Conservation (phyloP, 208 protist species). For the Leishmania major region DNA sequence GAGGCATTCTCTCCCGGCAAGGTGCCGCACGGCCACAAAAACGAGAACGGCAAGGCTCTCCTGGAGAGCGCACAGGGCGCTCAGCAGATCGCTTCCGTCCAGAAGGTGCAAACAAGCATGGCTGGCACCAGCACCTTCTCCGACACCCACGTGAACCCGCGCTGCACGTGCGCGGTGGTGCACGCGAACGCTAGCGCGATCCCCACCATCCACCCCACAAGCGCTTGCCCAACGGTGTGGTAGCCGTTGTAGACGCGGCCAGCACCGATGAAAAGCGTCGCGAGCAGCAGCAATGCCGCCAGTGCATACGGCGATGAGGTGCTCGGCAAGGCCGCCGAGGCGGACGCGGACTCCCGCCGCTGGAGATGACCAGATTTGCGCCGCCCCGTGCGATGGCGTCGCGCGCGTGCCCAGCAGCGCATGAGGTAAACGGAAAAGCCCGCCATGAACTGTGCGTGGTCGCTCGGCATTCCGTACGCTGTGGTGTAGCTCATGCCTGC, state of each 20-base stretch:
- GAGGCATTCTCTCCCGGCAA: not conserved
- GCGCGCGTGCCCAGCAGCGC: conserved; percentile 18
- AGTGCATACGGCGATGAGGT: conserved; percentile 9
- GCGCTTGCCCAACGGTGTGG: conserved; percentile 65
- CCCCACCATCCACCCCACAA: conserved; percentile 56
- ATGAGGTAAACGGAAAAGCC: conserved; percentile 68
- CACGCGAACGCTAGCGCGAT: conserved; percentile 38
- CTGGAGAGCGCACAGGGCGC: not conserved
- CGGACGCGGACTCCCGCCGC: not conserved
- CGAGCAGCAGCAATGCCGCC: conserved; percentile 28
- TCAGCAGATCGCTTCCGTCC: conserved; percentile 47
- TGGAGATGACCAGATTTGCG: not conserved
- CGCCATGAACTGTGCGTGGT: conserved; percentile 82
- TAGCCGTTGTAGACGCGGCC: conserved; percentile 80
- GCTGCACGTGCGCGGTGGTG: conserved; percentile 34
- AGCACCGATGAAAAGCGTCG: conserved; percentile 46
- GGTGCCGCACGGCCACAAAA: not conserved
- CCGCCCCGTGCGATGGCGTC: not conserved
- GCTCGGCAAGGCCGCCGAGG: not conserved
- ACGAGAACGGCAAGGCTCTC: not conserved
- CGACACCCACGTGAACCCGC: conserved; percentile 27
- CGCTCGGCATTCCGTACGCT: conserved; percentile 74
- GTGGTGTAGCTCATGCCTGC: conserved; percentile 47
- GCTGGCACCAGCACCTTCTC: conserved; percentile 39
- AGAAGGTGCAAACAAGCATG: conserved; percentile 63